A percentile compares a stretch with the other conserved stretches of the same genome.
Conservation (phyloP, 495 filamentous ascomycete species). For the Podospora bellae-mahoneyi region DNA sequence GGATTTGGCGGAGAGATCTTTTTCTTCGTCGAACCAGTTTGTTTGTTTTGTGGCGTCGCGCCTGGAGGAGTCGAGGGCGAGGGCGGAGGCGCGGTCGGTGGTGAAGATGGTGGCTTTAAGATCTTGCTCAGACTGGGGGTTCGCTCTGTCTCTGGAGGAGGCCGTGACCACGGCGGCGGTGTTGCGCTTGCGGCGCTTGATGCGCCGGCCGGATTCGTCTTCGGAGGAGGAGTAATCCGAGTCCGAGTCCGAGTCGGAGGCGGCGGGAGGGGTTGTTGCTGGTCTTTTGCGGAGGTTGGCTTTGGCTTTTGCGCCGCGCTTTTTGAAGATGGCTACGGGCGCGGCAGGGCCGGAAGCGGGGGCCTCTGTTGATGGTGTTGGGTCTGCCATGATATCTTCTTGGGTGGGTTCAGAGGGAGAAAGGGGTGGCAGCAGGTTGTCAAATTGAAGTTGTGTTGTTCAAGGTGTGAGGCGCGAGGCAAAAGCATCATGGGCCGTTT, state of each 20-base stretch:
- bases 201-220: conserved; percentile 65
- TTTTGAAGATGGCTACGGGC: conserved; percentile 75
- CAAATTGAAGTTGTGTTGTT: background rate
- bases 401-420: too few relatives aligned
- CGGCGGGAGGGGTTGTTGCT: conserved; percentile 69
- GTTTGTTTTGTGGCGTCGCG: conserved; percentile 83
- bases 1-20: conserved; percentile 54
- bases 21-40: conserved; percentile 84
- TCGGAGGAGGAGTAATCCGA: conserved; percentile 67
- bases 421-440: background rate
- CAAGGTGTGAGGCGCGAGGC: background rate
- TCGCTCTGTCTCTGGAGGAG: conserved; percentile 47
- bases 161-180: conserved; percentile 54
- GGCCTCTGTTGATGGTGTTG: conserved; percentile 13
- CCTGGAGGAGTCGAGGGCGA: conserved; percentile 63
- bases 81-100: conserved; percentile 54
- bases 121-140: conserved; percentile 39
- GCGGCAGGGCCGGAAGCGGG: conserved; percentile 31
- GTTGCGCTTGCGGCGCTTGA: conserved; percentile 77
- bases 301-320: conserved; percentile 72
- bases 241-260: conserved; percentile 44
- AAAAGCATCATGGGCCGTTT: background rate
- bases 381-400: background rate
- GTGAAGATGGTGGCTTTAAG: conserved; percentile 51
- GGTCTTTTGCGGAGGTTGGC: conserved; percentile 78